Conservation (phyloP, 495 filamentous ascomycete genomes). For the Neurospora sp. region DNA sequence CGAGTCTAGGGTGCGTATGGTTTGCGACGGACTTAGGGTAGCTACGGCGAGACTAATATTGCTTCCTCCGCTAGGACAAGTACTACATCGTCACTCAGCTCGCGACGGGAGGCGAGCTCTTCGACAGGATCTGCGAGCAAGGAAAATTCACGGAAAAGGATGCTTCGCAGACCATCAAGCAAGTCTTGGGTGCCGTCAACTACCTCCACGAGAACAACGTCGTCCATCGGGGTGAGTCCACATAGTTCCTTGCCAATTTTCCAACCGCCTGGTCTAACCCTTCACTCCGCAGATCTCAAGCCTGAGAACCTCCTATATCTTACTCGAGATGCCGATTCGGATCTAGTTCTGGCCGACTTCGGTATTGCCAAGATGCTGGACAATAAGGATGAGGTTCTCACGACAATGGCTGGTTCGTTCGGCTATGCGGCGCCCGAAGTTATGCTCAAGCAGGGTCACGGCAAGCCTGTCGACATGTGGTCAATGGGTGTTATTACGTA, state of each 20-base stretch:
- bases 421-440: slow-evolving; percentile 97
- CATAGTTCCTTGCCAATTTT: neutral
- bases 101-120: slow-evolving; percentile 91
- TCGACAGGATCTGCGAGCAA: slow-evolving; percentile 96
- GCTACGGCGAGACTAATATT: slow-evolving; percentile 3
- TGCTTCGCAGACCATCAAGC: slow-evolving; percentile 88
- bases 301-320: slow-evolving; percentile 96
- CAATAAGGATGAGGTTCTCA: slow-evolving; percentile 77
- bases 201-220: slow-evolving; percentile 94
- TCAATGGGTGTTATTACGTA: slow-evolving; percentile 98
- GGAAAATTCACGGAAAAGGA: slow-evolving; percentile 99
- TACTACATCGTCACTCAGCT: slow-evolving; percentile 99
- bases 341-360: slow-evolving; percentile 91
- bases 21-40: neutral
- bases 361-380: slow-evolving; percentile 99
- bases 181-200: slow-evolving; percentile 89
- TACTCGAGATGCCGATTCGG: slow-evolving; percentile 62
- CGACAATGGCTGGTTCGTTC: slow-evolving; percentile 98
- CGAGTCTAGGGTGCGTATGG: slow-evolving; percentile 65
- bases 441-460: slow-evolving; percentile 95
- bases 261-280: neutral
- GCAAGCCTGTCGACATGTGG: slow-evolving; percentile 99
- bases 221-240: slow-evolving; percentile 73
- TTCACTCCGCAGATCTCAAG: slow-evolving; percentile 64
- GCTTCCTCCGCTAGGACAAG: slow-evolving; percentile 66